Conservation (phyloP, 2,329 filamentous ascomycete genomes). For the Cladophialophora yegresii region DNA sequence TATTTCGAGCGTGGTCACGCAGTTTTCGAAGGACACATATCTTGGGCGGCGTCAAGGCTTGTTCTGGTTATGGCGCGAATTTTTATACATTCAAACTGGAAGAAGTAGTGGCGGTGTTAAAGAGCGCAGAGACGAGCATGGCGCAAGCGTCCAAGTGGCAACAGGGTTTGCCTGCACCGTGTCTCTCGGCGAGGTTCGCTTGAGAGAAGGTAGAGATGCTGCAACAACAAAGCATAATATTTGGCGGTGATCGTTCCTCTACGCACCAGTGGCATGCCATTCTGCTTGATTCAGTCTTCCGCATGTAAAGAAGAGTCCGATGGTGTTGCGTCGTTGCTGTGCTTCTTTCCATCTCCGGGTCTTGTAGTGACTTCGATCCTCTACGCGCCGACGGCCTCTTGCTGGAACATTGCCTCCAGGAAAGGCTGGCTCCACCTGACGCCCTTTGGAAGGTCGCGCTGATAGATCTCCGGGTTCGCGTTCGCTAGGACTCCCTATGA, state of each 20-base stretch:
- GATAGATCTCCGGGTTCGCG: not conserved
- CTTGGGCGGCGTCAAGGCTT: not conserved
- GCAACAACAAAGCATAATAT: not conserved
- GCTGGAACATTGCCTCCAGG: not conserved
- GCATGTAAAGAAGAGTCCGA: conserved; percentile 3
- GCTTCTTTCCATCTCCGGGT: not conserved
- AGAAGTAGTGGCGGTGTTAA: not conserved
- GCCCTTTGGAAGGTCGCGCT: not conserved
- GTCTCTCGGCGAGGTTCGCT: not conserved
- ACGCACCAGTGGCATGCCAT: not conserved
- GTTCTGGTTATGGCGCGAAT: not conserved
- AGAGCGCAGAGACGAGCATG: not conserved
- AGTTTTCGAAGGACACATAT: not conserved
- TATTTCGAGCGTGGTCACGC: not conserved
- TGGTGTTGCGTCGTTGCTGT: not conserved
- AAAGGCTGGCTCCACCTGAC: not conserved
- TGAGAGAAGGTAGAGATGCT: not conserved
- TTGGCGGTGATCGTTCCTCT: not conserved
- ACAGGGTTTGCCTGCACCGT: not conserved
- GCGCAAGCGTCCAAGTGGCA: not conserved
- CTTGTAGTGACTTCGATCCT: not conserved
- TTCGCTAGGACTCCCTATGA: not conserved
- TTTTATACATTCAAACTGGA: not conserved
- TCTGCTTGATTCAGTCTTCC: not conserved
- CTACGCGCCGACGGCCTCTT: not conserved